Base-by-base conservation (phyloP, 108 stramenopile species). In the Hondaea fermentalgiana region DNA sequence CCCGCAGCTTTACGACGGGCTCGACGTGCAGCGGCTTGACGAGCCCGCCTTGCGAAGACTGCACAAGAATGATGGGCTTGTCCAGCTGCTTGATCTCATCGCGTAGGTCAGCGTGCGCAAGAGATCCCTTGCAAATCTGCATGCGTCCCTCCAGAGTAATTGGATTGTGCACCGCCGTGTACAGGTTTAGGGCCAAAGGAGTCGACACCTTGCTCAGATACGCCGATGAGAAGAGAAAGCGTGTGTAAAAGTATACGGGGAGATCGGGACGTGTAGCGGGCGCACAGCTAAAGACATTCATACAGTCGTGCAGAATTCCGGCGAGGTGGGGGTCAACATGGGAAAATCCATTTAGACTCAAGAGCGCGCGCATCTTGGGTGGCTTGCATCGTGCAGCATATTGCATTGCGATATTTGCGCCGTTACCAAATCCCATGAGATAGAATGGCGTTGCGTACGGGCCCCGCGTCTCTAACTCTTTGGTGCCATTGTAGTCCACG, bases 121-220 rank as follows among this genome's bases (percentile, higher is more conserved):
- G 93, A 12, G 94, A 93, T 0, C 96, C 96, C 72, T 91, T 87
- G 88, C 96, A 96, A 23, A 97, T 90, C 72, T 94, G 92, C 51
- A 96, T 89, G n/a, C 96, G 90, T 1, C 96, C 96, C 53, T 91
- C 69, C 5, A 94, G 88, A 5, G 95, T 95, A 59, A 97, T 96
- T 43, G 96, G 95, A 72, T 96, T 96, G 88, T 97, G 94, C 49
- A 97, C 95, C 14, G 96, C 96, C 60, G 96, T 96, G 58, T 96
- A 96, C 25, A 97, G 87, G 90, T 97, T 96, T 17, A 97, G 90
- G 4, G 96, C 96, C 72, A 97, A 92, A 28, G 96, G 95, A 2
- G 95, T 93, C 4, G 96, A 94, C 25, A 96, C 96, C 88, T 95
- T 92, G 59, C 89, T 91, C 35, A 97, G 93, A 89, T 97, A 97